Base-by-base conservation (phyloP, 2,329 filamentous ascomycete genomes). In the Aspergillus niger region DNA sequence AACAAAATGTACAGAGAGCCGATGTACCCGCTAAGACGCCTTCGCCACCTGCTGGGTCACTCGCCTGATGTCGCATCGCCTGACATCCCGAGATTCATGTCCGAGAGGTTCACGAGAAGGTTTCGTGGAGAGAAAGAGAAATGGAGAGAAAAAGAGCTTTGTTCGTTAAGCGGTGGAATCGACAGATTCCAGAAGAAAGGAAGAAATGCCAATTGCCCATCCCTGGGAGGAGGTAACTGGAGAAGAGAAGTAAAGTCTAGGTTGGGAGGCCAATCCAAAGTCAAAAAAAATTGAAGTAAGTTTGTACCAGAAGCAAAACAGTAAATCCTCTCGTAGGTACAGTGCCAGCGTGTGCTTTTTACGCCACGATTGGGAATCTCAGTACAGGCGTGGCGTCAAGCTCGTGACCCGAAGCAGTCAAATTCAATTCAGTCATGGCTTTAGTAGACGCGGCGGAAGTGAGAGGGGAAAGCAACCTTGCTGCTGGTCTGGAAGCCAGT, bases 401-500 rank as follows among this genome's bases (percentile, higher is more conserved):
- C 26, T 41, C 43, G 54, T 49, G 30, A 47, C 52, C 47, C 58
- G 26, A 3, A 17, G 32, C 32, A 36, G 32, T 36, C 32, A 36
- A 36, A 36, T 36, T 36, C 32, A 36, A 36, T 36, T 36, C 32
- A 36, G 11, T 54, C 20, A 47, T 61, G 65, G 63, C 59, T 64
- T 57, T 65, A 68, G 54, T 65, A 65, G 58, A 62, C 65, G 58
- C 69, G 72, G 56, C 68, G 69, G 66, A 67, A 71, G 61, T 64
- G 62, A 39, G 68, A 67, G 52, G 69, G 65, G 60, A 64, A 60
- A 43, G 52, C 52, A 51, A 47, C 43, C 62, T 59, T 63, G 67
- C 65, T 67, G 62, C 71, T 74, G 56, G 74, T 75, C 56, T 66
- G 60, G 63, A 74, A 76, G 47, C 74, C 66, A 53, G 69, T 71